Percentiles rank a stretch among this genome's conserved stretches.
These are phyloP conservation scores for Pythium dissimile DNA, from an alignment of 352 stramenopile species.

Conservation along the genomic window DNA sequence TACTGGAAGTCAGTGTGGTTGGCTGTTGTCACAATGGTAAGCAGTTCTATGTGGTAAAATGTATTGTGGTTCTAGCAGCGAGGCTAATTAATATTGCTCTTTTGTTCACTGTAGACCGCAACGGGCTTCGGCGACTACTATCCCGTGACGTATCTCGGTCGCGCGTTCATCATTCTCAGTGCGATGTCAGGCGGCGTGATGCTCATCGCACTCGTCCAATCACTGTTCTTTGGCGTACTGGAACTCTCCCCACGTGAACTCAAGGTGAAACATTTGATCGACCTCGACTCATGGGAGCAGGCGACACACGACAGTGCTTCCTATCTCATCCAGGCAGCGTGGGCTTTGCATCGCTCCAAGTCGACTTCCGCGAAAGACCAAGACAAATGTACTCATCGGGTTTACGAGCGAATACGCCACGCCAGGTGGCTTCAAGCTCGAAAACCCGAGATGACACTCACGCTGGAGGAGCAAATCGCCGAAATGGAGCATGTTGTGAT, in stretches of 20 bases:
- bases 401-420: slow-evolving; percentile 27
- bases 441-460: slow-evolving; percentile 33
- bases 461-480: slow-evolving; percentile 44
- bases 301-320: slow-evolving; percentile 36
- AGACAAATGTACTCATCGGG: neutral
- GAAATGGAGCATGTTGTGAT: slow-evolving; percentile 37
- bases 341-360: slow-evolving; percentile 15
- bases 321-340: slow-evolving; percentile 44
- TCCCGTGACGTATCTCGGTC: slow-evolving; percentile 62
- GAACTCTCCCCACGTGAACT: slow-evolving; percentile 60
- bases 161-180: slow-evolving; percentile 48
- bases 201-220: slow-evolving; percentile 70
- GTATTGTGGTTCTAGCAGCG: neutral
- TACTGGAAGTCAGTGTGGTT: slow-evolving; percentile 77
- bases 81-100: neutral
- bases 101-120: slow-evolving; percentile 34
- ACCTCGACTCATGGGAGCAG: slow-evolving; percentile 54
- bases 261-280: slow-evolving; percentile 67
- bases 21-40: slow-evolving; percentile 63
- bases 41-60: neutral
- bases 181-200: slow-evolving; percentile 72
- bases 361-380: neutral
- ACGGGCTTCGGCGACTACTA: slow-evolving; percentile 74
- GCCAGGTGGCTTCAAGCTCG: slow-evolving; percentile 28
- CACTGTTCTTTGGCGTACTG: slow-evolving; percentile 72